These are phyloP conservation scores for Fomitopsis pinicola DNA, from an alignment of 1,284 basidiomycete genomes.

Conservation along the genomic window DNA sequence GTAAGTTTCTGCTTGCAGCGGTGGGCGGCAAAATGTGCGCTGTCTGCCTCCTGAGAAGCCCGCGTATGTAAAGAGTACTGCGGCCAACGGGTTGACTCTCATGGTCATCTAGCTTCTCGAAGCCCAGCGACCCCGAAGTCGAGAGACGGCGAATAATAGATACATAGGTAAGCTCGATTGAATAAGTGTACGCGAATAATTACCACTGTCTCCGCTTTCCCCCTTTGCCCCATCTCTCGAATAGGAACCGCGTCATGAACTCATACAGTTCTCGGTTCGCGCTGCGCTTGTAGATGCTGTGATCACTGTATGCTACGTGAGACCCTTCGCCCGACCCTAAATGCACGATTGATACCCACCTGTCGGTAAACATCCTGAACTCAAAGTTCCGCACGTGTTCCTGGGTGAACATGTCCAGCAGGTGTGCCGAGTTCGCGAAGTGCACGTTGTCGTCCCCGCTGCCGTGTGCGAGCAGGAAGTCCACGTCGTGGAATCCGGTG, in stretches of 20 bases:
- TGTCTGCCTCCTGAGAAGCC: no score
- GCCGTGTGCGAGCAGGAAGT: conserved; percentile 88
- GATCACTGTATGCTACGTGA: conserved; percentile 52
- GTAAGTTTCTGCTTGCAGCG: no score
- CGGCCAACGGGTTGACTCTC: no score
- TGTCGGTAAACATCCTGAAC: conserved; percentile 97
- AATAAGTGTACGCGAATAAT: background rate
- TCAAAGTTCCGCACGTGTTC: conserved; percentile 74
- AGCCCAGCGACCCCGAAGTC: no score
- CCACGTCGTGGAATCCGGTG: conserved; percentile 73
- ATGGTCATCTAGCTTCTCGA: no score
- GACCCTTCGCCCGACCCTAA: background rate
- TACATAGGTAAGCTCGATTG: background rate
- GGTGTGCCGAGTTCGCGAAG: conserved; percentile 84
- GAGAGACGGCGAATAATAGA: background rate
- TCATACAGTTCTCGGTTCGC: conserved; percentile 85
- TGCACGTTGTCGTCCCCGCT: conserved; percentile 96
- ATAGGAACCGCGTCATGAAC: conserved; percentile 80
- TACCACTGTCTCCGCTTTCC: conserved; percentile 57
- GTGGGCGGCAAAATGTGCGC: no score
- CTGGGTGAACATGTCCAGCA: conserved; percentile 89
- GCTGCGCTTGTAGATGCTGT: conserved; percentile 67
- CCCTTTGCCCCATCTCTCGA: conserved; percentile 91
- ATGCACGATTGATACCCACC: conserved; percentile 38
- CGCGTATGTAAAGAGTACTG: no score